A percentile compares a stretch with the other conserved stretches of the same genome.
Conservation (phyloP, 805 yeast genomes). For the Saturnispora gosingensis region DNA sequence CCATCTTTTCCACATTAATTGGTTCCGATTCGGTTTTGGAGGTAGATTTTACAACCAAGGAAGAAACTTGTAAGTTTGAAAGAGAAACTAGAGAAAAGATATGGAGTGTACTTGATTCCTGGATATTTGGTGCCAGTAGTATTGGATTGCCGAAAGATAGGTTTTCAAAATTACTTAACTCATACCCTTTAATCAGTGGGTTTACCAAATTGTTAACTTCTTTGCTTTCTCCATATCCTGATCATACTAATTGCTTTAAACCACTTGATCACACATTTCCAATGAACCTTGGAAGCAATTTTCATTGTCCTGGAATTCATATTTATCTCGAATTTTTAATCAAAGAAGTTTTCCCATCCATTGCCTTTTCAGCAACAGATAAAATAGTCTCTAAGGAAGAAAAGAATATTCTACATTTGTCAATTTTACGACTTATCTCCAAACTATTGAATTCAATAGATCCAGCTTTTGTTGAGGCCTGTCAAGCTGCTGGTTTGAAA, state of each 20-base stretch:
- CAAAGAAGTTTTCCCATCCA: constrained; percentile 53
- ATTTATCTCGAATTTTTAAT: constrained; percentile 71
- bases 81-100: constrained; percentile 32
- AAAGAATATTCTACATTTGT: constrained; percentile 39
- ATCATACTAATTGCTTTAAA: constrained; percentile 29
- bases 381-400: constrained; percentile 20
- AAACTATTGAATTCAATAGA: constrained; percentile 42
- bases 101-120: constrained; percentile 64
- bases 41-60: constrained; percentile 1
- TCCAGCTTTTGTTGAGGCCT: constrained; percentile 40
- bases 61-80: constrained; percentile 1
- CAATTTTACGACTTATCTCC: constrained; percentile 44
- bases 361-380: constrained; percentile 32
- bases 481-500: constrained; percentile 35
- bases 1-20: constrained; percentile 49
- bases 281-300: constrained; percentile 46
- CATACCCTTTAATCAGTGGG: constrained; percentile 30
- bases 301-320: constrained; percentile 61
- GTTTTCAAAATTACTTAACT: constrained; percentile 6
- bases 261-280: constrained; percentile 46
- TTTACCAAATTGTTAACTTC: constrained; percentile 46
- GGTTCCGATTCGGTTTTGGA: constrained; percentile 30
- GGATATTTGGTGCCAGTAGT: constrained; percentile 40
- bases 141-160: constrained; percentile 30
- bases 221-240: constrained; percentile 24